Evolutionary conservation across 345 rosid species (phyloP), one percentile per base, ranked within the genome.

Genomic region (Noccaea caerulescens): DNA sequence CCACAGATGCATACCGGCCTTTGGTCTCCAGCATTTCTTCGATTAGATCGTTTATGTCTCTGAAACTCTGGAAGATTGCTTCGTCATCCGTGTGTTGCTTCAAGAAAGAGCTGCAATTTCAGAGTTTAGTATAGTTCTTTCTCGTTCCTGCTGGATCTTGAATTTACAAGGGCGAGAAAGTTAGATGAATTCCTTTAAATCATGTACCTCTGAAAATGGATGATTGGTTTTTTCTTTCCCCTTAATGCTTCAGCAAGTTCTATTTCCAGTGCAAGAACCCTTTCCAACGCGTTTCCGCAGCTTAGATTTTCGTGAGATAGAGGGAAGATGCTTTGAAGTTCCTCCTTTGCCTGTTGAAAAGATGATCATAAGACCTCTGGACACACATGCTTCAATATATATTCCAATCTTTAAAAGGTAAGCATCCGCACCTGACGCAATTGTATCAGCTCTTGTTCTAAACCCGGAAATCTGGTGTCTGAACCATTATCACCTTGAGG

Each of bases 231-330:
- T 72, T 87, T 85, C 79, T 94, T 89, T 18, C 83, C 78, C 75
- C 86, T 88, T 78, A 94, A 77, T 58, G 96, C 86, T 78, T 87
- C 92, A 36, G 96, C 96, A 59, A 94, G 94, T 76, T 94, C 96
- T 37, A 91, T 81, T 81, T 94, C 99, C 71, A 94, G 78, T 10
- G 97, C 99, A 38, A 94, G 92, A 51, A 94, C 97, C 60, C 96
- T 87, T 78, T 94, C 95, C 61, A 89, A 75, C 27, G 97, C 88
- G 47, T 83, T 88, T 45, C 96, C 87, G 57, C 82, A 76, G 12
- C 78, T 82, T 32, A 88, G 69, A 49, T 83, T 81, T 38, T 84
- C 85, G 34, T 76, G 86, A 69, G 82, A 84, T 51, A 71, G 60
- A 70, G 99, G 96, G 71, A 83, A 91, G 18, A 83, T 84, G 77